Evolutionary conservation across 306 rosid species (phyloP).

Genomic region (Calophaca sinica): DNA sequence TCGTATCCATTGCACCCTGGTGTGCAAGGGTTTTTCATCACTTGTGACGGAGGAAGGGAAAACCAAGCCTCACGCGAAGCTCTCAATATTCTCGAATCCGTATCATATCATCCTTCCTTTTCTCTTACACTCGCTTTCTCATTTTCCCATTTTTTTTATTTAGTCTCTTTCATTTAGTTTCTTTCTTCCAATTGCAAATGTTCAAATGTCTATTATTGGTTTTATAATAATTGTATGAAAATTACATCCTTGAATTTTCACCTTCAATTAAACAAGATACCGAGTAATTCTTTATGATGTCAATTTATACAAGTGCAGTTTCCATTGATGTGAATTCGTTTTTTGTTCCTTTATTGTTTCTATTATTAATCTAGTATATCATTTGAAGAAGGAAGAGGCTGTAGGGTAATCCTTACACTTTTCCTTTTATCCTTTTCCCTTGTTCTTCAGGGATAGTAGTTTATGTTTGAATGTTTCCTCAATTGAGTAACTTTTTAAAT

Average conservation of each 20-base stretch:
- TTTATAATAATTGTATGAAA: background rate
- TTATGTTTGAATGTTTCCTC: constrained; percentile 11
- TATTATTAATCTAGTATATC: background rate
- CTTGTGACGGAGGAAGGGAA: constrained; percentile 97
- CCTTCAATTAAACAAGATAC: background rate
- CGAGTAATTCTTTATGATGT: background rate
- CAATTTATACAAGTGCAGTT: background rate
- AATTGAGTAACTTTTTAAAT: background rate
- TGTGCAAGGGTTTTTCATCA: constrained; percentile 90
- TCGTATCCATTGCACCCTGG: constrained; percentile 86
- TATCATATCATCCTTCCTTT: constrained; percentile 38
- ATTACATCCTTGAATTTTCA: background rate
- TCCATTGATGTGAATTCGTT: background rate
- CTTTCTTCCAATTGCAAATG: background rate
- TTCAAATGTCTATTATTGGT: background rate
- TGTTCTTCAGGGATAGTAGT: background rate
- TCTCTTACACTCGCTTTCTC: background rate
- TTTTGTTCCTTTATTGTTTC: background rate
- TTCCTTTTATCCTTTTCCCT: background rate
- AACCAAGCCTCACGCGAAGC: constrained; percentile 93
- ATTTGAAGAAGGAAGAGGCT: background rate
- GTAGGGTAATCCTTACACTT: background rate
- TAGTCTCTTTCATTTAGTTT: background rate
- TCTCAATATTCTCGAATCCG: constrained; percentile 85
- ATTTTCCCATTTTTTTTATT: background rate